Conservation (phyloP, 2,329 filamentous ascomycete genomes). For the Penicillium sp. region DNA sequence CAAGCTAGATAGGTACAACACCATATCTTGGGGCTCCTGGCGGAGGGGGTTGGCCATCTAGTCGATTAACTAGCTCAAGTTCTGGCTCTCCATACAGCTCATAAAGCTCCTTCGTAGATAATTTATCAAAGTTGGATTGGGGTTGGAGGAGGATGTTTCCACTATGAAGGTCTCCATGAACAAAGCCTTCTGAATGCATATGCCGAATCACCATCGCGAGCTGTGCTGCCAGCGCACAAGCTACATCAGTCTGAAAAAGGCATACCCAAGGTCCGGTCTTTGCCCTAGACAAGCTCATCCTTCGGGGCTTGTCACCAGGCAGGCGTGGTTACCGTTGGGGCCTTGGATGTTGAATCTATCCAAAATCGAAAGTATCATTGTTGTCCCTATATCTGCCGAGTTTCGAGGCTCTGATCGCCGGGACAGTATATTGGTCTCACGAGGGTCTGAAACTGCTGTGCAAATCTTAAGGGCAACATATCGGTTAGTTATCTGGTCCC, state of each 20-base stretch:
- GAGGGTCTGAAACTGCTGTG: constrained; percentile 28
- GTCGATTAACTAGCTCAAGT: constrained; percentile 25
- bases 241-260: constrained; percentile 20
- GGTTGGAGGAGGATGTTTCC: constrained; percentile 32
- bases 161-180: constrained; percentile 35
- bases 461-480: constrained; percentile 37
- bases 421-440: constrained; percentile 10
- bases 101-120: constrained; percentile 29
- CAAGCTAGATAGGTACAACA: constrained; percentile 25
- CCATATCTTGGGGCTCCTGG: constrained; percentile 26
- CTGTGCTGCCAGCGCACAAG: constrained; percentile 27
- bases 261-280: constrained; percentile 17
- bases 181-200: constrained; percentile 33
- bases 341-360: constrained; percentile 19
- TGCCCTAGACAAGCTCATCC: constrained; percentile 17
- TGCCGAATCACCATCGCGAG: constrained; percentile 29
- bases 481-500: constrained; percentile 26
- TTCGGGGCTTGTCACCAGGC: constrained; percentile 18
- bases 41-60: constrained; percentile 28
- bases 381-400: constrained; percentile 1
- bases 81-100: constrained; percentile 26
- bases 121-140: constrained; percentile 23
- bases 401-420: background rate
- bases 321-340: constrained; percentile 18
- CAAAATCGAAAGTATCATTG: constrained; percentile 16